These are phyloP conservation scores for Mucor lusitanicus DNA, from an alignment of 371 early-diverging fungal species.

Conservation along the genomic window DNA sequence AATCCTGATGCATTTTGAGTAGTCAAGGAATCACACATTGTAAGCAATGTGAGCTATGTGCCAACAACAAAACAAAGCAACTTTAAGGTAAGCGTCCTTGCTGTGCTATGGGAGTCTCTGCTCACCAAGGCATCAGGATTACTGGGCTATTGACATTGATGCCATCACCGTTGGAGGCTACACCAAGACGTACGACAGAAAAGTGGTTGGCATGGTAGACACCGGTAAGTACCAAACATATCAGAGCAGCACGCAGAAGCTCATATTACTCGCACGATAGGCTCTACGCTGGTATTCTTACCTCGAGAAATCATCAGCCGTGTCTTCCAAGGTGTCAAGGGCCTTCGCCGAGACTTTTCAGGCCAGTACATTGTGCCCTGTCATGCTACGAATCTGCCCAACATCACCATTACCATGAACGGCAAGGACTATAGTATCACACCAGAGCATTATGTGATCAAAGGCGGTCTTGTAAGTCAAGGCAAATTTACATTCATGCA, in stretches of 20 bases:
- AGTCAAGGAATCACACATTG: constrained; percentile 30
- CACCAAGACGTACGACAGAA: neutral
- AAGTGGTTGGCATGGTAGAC: constrained; percentile 35
- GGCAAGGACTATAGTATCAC: constrained; percentile 20
- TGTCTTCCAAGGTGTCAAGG: constrained; percentile 20
- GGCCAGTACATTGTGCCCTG: constrained; percentile 46
- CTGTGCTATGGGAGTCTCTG: too few relatives aligned
- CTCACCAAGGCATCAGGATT: constrained; percentile 24
- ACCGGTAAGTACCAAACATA: constrained; percentile 26
- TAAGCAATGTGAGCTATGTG: constrained; percentile 28
- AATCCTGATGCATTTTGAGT: neutral
- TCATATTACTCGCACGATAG: neutral
- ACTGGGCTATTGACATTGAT: constrained; percentile 48
- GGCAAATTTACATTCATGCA: neutral
- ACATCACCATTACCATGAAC: constrained; percentile 28
- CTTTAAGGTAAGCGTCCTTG: constrained; percentile 17
- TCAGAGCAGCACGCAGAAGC: neutral
- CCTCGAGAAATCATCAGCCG: constrained; percentile 26
- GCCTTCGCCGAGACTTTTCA: constrained; percentile 15
- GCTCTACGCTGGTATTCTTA: constrained; percentile 40
- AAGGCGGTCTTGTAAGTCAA: constrained; percentile 27
- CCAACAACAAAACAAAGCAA: constrained; percentile 23
- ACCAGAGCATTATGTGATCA: constrained; percentile 38
- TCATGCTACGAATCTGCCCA: constrained; percentile 16
- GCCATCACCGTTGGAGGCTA: constrained; percentile 24